Conservation (phyloP, 2,329 filamentous ascomycete species). For the Moelleriella libera region DNA sequence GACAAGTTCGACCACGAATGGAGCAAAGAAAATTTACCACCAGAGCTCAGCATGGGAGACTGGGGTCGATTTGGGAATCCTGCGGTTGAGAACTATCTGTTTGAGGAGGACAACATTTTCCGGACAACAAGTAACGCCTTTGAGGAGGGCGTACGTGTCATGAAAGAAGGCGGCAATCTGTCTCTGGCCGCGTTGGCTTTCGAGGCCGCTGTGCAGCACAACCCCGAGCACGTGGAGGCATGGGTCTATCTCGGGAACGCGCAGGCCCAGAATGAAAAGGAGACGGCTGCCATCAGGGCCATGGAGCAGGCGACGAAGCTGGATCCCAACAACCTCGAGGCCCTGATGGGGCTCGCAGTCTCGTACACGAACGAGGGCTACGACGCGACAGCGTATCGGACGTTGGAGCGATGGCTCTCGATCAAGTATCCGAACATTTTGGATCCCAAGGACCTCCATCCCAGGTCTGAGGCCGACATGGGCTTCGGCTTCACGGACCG, state of each 20-base stretch:
- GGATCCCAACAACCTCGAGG: slow-evolving; percentile 74
- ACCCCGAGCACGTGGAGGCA: slow-evolving; percentile 75
- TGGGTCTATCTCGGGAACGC: slow-evolving; percentile 88
- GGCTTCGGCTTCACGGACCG: slow-evolving; percentile 82
- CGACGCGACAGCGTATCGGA: slow-evolving; percentile 91
- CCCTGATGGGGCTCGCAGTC: slow-evolving; percentile 88
- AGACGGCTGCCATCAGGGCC: slow-evolving; percentile 86
- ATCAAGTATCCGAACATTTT: slow-evolving; percentile 82
- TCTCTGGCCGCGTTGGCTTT: slow-evolving; percentile 89
- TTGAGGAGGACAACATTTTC: slow-evolving; percentile 90
- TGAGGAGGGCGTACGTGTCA: slow-evolving; percentile 83
- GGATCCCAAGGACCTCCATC: slow-evolving; percentile 55
- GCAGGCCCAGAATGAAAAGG: slow-evolving; percentile 97
- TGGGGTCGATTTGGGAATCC: slow-evolving; percentile 59
- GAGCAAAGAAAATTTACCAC: slow-evolving; percentile 43
- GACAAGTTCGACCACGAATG: slow-evolving; percentile 64
- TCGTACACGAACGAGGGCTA: slow-evolving; percentile 99
- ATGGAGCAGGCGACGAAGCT: slow-evolving; percentile 82
- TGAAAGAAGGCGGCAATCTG: slow-evolving; percentile 86
- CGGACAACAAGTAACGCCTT: slow-evolving; percentile 70
- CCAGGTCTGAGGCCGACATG: slow-evolving; percentile 43
- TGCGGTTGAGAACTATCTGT: slow-evolving; percentile 77
- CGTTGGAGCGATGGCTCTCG: slow-evolving; percentile 92
- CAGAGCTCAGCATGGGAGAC: slow-evolving; percentile 51
- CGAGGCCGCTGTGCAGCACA: slow-evolving; percentile 85